Percentiles rank a stretch among this genome's conserved stretches.
Conservation (phyloP, 2,329 filamentous ascomycete species). For the Sodiomyces alkalinus region DNA sequence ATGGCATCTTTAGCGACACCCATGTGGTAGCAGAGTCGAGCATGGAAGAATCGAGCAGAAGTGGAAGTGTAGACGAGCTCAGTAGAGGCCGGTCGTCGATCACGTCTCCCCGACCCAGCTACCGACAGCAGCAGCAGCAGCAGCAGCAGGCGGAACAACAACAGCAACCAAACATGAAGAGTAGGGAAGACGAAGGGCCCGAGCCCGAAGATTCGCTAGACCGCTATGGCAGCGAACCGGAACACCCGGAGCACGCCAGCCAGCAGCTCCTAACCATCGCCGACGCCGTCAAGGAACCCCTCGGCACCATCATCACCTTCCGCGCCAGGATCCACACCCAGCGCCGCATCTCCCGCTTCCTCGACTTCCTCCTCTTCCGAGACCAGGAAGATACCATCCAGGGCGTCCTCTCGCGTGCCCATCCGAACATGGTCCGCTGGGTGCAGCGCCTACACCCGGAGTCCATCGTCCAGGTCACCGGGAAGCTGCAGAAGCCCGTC, state of each 20-base stretch:
- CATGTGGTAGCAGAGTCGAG: too few species aligned
- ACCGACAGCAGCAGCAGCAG: too few species aligned
- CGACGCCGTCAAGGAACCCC: constrained; percentile 4
- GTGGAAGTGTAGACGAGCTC: too few species aligned
- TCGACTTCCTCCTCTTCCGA: constrained; percentile 76
- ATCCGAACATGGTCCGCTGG: constrained; percentile 69
- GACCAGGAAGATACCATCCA: constrained; percentile 76
- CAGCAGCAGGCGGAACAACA: too few species aligned
- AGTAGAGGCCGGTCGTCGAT: too few species aligned
- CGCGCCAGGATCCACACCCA: constrained; percentile 57
- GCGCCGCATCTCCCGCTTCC: constrained; percentile 63
- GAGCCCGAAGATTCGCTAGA: constrained; percentile 1
- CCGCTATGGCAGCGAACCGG: constrained; percentile 1
- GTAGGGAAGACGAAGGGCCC: constrained; percentile 1
- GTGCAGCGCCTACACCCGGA: constrained; percentile 70
- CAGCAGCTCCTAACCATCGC: constrained; percentile 6
- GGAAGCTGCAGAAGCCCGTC: constrained; percentile 56
- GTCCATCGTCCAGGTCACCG: constrained; percentile 62
- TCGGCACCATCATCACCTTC: constrained; percentile 24
- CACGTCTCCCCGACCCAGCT: too few species aligned
- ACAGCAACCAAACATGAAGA: too few species aligned
- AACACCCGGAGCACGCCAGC: constrained; percentile 4
- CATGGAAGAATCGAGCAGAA: too few species aligned
- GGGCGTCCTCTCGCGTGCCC: constrained; percentile 48
- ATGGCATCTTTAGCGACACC: neutral